Evolutionary conservation across 371 early-diverging fungal genomes (phyloP), one percentile per base, ranked within the genome.

Genomic region (Actinomortierella ambigua): DNA sequence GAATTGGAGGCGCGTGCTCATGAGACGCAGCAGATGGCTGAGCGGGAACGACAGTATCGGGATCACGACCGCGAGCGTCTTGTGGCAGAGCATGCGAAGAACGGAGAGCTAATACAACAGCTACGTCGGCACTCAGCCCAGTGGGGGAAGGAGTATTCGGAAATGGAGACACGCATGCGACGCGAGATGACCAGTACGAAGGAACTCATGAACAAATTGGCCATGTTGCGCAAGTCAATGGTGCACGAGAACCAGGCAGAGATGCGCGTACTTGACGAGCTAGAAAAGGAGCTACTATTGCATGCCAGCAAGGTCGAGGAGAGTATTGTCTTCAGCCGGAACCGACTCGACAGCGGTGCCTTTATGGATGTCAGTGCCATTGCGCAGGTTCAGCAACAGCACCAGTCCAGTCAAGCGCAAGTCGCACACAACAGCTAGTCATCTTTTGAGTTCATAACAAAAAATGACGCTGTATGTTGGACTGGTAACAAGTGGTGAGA

Each of bases 341-440:
- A 22, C 23, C 66, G 66, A 3, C 50, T 66, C 53, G 66, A 66
- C 4, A 66, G 66, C n/a, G 66, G 66, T 4, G 53, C 57, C 18
- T 66, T 66, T 15, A 22, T 60, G 47, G 64, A 57, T 44, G 22
- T 22, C n/a, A 40, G 8, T 18, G 53, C 7, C 11, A 4, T 34
- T 11, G 11, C 11, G 11, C 34, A 34, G 34, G 34, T 34, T 34
- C 34, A 34, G 7, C 34, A 34, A 34, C 7, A 34, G 34, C 7
- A 6, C 34, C 34, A 34, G 34, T 11, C 34, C 34, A 4, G 11
- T 34, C 34, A 4, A 11, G 11, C 11, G 34, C 7, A 34, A 11
- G 7, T 34, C 34, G 34, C 11, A 34, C 34, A 34, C n/a, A n/a
- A n/a, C n/a, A n/a, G n/a, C n/a, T n/a, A n/a, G n/a, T n/a, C n/a